These are phyloP conservation scores for Grosmannia clavigera DNA, from an alignment of 2,329 filamentous ascomycete species.

Conservation along the genomic window DNA sequence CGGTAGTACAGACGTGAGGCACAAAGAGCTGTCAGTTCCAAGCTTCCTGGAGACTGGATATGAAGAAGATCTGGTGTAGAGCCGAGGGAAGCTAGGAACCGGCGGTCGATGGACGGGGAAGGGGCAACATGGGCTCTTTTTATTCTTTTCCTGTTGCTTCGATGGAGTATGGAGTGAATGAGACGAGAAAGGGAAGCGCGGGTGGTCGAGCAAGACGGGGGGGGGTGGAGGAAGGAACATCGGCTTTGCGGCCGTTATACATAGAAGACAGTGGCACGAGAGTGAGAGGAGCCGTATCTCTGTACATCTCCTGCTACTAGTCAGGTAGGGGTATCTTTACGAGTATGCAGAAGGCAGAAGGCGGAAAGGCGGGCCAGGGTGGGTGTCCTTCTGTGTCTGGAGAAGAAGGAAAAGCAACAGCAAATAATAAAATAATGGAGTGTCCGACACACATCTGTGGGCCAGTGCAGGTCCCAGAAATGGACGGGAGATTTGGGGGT, in stretches of 20 bases:
- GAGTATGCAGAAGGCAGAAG: background rate
- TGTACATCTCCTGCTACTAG: background rate
- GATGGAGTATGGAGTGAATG: background rate
- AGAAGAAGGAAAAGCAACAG: background rate
- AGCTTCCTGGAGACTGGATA: background rate
- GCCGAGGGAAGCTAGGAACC: background rate
- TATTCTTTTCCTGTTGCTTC: background rate
- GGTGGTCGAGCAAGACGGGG: background rate
- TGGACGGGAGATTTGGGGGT: background rate
- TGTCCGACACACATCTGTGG: background rate
- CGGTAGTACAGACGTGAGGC: background rate
- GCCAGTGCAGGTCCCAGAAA: background rate
- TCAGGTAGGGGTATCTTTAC: background rate
- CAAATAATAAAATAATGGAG: background rate
- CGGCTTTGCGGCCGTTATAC: background rate
- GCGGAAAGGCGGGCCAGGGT: background rate
- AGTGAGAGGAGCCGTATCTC: background rate
- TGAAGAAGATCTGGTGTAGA: background rate
- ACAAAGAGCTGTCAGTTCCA: background rate
- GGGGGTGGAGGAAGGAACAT: background rate
- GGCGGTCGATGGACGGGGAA: background rate
- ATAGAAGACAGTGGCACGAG: slow-evolving; percentile 1
- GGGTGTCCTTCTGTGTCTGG: background rate
- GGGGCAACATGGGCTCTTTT: slow-evolving; percentile 3
- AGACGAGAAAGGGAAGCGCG: background rate